phyloP scores from a whole-genome alignment of 805 yeast genomes.

The Starmerella khaoyaiensis region DNA sequence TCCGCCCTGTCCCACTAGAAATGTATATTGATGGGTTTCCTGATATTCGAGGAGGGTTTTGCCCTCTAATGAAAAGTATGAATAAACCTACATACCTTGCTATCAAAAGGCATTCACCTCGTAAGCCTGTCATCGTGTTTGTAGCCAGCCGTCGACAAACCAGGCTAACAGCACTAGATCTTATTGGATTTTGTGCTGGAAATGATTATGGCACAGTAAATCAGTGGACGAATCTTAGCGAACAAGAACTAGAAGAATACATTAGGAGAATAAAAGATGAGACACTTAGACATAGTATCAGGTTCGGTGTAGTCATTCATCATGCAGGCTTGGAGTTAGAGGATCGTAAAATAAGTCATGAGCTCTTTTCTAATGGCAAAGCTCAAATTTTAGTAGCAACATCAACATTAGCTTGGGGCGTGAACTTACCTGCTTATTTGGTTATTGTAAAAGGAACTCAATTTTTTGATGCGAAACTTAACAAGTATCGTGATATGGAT shows the following conservation, averaged over 20 bases:
- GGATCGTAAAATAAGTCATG: conserved; percentile 81
- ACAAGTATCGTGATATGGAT: conserved; percentile 88
- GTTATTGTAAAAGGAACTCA: conserved; percentile 95
- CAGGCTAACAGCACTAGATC: conserved; percentile 62
- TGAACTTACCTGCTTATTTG: conserved; percentile 93
- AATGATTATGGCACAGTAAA: conserved; percentile 55
- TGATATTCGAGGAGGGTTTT: conserved; percentile 56
- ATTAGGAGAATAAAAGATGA: conserved; percentile 61
- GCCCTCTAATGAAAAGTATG: conserved; percentile 78
- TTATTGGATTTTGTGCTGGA: conserved; percentile 57
- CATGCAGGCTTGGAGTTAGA: conserved; percentile 94
- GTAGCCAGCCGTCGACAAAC: conserved; percentile 79
- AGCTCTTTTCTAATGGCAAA: conserved; percentile 72
- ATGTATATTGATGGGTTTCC: conserved; percentile 84
- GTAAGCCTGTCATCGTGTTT: conserved; percentile 70
- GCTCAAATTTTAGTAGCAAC: conserved; percentile 87
- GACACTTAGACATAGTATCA: conserved; percentile 57
- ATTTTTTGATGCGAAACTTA: conserved; percentile 83
- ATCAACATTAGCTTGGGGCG: conserved; percentile 99
- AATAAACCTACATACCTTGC: conserved; percentile 87
- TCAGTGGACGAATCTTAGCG: conserved; percentile 53
- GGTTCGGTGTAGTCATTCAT: conserved; percentile 82
- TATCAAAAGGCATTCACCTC: conserved; percentile 79
- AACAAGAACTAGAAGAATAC: conserved; percentile 42
- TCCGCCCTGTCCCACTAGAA: conserved; percentile 73